phyloP scores from a whole-genome alignment of 805 yeast species.

The Yamadazyma philogaea region DNA sequence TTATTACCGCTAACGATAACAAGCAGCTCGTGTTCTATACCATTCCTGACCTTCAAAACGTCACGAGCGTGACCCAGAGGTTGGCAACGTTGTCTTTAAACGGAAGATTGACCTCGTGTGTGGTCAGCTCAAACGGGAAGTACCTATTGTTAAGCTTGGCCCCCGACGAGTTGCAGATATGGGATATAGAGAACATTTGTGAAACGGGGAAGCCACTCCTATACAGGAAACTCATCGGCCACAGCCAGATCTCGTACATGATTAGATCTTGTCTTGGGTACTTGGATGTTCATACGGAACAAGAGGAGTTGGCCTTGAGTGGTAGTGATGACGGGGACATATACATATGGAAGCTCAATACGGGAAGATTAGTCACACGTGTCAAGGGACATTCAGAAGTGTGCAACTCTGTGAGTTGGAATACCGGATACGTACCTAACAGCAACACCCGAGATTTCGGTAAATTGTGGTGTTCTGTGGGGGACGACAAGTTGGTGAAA shows the following conservation, averaged over 20 bases:
- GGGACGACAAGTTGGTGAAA: conserved; percentile 73
- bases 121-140: conserved; percentile 53
- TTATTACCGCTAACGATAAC: conserved; percentile 65
- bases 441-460: conserved; percentile 30
- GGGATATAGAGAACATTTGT: conserved; percentile 56
- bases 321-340: conserved; percentile 82
- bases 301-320: conserved; percentile 68
- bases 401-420: conserved; percentile 82
- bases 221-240: conserved; percentile 66
- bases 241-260: conserved; percentile 64
- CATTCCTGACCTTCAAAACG: conserved; percentile 35
- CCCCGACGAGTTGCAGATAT: conserved; percentile 74
- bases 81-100: conserved; percentile 49
- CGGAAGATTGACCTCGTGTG: conserved; percentile 62
- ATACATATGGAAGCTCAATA: conserved; percentile 73
- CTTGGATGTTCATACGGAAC: conserved; percentile 27
- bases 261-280: conserved; percentile 79
- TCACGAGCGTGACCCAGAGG: conserved; percentile 29
- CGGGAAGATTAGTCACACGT: conserved; percentile 62
- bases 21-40: conserved; percentile 60
- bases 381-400: conserved; percentile 61
- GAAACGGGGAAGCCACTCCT: conserved; percentile 42
- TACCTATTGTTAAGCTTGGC: conserved; percentile 59
- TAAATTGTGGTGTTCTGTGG: conserved; percentile 72
- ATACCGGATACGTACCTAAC: conserved; percentile 21